Evolutionary conservation across 2,329 filamentous ascomycete species (phyloP), one percentile per base, ranked within the genome.

Genomic region (Zymoseptoria passerinii): DNA sequence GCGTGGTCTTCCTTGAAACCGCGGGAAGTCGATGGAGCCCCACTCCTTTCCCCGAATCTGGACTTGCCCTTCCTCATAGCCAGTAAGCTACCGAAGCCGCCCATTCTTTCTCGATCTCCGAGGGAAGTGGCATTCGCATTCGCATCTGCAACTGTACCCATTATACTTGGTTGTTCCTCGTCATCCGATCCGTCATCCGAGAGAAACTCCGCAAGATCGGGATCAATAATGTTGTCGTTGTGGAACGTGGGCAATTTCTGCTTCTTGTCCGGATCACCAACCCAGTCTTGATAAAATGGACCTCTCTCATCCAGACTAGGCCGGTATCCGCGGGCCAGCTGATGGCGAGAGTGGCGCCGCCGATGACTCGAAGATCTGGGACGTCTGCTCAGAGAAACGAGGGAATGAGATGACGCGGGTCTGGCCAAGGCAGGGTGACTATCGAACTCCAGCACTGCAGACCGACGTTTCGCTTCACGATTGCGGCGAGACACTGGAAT

Each of bases 201-300:
- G 80, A 99, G 88, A 74, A 95, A 99, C 35, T 90, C 89, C 4
- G 92, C 92, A 56, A 99, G 78, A 68, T 99, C 94, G 1, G 94
- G 94, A 70, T 99, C 94, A 66, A 99, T 97, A 66, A 99, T 96
- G 70, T 94, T 97, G 76, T 99, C 94, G 69, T 94, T 91, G 71
- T 99, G 94, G 67, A 99, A 97, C n/a, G 91, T 91, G 16, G 92
- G 87, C 40, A 96, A 81, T 49, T 85, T 84, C 7, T 83, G 50
- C 63, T 85, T 87, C 62, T 81, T 84, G 3, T 80, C 77, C 52
- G 80, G 76, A 59, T 91, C 87, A 55, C 95, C 84, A 18, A 80
- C 77, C 9, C 85, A 80, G 59, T 87, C 88, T 56, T 91, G 80
- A 67, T 89, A 90, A 65, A 97, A 97, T 0, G 94, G 94, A 0